These are phyloP conservation scores for Solanum bukasovii DNA, from an alignment of 257 asterid species.

Conservation along the genomic window DNA sequence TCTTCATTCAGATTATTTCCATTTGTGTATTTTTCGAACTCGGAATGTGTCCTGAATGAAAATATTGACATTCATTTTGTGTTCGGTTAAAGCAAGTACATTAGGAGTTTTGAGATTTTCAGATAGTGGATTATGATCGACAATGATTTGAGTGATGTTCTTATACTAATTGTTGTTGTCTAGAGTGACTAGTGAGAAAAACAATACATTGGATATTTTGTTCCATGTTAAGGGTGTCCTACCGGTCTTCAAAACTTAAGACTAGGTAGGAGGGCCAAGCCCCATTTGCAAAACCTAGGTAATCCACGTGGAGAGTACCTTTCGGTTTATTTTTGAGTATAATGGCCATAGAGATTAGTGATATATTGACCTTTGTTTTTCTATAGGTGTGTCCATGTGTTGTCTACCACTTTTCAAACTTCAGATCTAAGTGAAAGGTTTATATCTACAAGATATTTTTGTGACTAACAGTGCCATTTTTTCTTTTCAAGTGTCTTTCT, in stretches of 20 bases:
- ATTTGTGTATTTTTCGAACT: not conserved
- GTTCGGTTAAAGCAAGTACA: not conserved
- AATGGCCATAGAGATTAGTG: not conserved
- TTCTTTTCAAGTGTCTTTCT: conserved; percentile 54
- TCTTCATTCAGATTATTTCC: not conserved
- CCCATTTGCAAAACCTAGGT: not conserved
- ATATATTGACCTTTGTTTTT: not conserved
- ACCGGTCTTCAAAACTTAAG: not conserved
- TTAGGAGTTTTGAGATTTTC: not conserved
- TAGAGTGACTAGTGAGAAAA: not conserved
- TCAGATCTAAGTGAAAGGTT: not conserved
- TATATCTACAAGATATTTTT: not conserved
- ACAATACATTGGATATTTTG: not conserved
- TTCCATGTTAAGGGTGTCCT: not conserved
- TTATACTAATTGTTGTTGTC: not conserved
- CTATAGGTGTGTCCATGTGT: not conserved
- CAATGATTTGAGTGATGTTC: not conserved
- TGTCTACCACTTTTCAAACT: not conserved
- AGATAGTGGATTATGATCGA: not conserved
- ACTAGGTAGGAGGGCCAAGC: not conserved
- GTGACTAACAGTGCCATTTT: not conserved
- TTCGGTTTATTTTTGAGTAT: not conserved
- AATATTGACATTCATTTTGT: not conserved
- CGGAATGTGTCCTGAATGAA: not conserved
- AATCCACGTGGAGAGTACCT: not conserved